phyloP scores from a whole-genome alignment of 2,329 filamentous ascomycete species.

The Fusarium sp. region DNA sequence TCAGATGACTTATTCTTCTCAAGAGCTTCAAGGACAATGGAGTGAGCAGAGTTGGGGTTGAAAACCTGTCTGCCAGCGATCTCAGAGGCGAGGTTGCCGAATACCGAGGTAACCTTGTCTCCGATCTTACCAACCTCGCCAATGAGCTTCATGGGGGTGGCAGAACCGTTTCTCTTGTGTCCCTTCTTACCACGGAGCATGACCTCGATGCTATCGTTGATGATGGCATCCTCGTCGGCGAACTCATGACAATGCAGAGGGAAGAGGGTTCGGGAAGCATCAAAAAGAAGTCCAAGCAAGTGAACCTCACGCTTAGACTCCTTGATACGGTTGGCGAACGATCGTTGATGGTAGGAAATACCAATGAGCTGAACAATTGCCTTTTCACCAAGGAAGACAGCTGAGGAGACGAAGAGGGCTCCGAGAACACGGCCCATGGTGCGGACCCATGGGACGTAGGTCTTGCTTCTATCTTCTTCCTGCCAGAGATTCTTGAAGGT shows the following conservation, averaged over 20 bases:
- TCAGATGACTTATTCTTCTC: constrained; percentile 87
- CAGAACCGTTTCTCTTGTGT: constrained; percentile 66
- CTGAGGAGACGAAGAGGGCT: constrained; percentile 73
- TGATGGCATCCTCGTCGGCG: constrained; percentile 88
- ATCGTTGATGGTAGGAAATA: constrained; percentile 86
- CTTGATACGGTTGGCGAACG: constrained; percentile 85
- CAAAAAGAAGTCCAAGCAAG: constrained; percentile 86
- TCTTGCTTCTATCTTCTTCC: constrained; percentile 46
- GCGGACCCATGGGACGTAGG: constrained; percentile 63
- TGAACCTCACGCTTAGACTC: constrained; percentile 88
- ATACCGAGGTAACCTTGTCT: constrained; percentile 92
- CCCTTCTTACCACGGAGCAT: constrained; percentile 68
- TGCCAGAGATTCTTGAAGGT: constrained; percentile 67
- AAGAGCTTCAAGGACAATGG: constrained; percentile 87
- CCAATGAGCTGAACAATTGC: constrained; percentile 84
- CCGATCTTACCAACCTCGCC: constrained; percentile 83
- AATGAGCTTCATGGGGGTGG: constrained; percentile 83
- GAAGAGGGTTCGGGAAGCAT: constrained; percentile 88
- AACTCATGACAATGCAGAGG: constrained; percentile 95
- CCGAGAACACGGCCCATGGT: constrained; percentile 73
- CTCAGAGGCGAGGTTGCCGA: constrained; percentile 93
- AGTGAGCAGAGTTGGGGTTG: constrained; percentile 90
- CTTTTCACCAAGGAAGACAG: constrained; percentile 81
- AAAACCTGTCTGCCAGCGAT: constrained; percentile 97
- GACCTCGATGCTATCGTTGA: constrained; percentile 84